Conservation (phyloP, 345 rosid genomes). For the Cochlearia excelsa region DNA sequence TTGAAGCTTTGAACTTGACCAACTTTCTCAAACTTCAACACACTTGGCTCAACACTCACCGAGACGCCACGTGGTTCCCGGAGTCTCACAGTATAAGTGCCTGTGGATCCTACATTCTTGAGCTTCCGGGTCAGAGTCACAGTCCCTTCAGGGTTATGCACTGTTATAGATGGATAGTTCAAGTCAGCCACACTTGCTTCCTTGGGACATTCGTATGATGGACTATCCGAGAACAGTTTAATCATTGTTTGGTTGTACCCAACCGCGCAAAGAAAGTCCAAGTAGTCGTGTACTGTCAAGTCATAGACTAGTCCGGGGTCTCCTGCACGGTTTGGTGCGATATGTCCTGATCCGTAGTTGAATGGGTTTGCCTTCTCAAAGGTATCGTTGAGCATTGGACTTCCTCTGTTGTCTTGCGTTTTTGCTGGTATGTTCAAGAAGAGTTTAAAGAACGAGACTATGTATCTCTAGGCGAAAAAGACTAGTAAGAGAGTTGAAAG, state of each 20-base stretch:
- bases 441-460: neutral
- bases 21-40: conserved; percentile 38
- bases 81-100: conserved; percentile 32
- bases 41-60: conserved; percentile 45
- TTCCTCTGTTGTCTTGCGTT: conserved; percentile 21
- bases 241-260: conserved; percentile 26
- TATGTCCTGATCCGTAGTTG: conserved; percentile 27
- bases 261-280: conserved; percentile 19
- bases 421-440: conserved; percentile 6
- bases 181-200: conserved; percentile 5
- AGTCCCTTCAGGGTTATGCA: neutral
- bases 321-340: conserved; percentile 20
- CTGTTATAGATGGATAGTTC: conserved; percentile 24
- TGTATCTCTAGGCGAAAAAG: neutral
- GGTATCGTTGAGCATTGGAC: conserved; percentile 17
- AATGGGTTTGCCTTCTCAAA: conserved; percentile 22
- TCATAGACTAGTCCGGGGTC: conserved; percentile 18
- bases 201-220: conserved; percentile 1
- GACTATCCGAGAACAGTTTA: neutral
- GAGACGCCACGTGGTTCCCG: conserved; percentile 47
- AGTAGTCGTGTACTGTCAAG: conserved; percentile 23
- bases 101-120: conserved; percentile 28
- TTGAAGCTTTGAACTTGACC: conserved; percentile 57
- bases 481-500: neutral
- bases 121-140: conserved; percentile 20